Evolutionary conservation across 768 basidiomycete species (phyloP).

Genomic region (Boletus patriciae): DNA sequence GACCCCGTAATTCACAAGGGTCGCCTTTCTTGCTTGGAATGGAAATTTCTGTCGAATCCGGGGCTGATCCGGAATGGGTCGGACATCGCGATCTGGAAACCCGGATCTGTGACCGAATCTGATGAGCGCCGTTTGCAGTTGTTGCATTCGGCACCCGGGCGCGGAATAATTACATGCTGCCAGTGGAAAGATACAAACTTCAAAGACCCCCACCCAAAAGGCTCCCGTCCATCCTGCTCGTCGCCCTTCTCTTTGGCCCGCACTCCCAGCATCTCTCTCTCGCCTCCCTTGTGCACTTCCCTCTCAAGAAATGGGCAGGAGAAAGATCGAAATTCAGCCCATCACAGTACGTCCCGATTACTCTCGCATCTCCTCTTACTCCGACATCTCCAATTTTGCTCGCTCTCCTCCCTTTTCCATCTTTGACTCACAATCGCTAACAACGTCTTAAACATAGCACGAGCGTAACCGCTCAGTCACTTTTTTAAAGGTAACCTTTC

Average conservation of each 20-base stretch:
- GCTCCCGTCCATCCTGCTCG: slow-evolving; percentile 30
- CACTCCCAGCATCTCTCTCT: slow-evolving; percentile 24
- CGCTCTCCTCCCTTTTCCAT: slow-evolving; percentile 24
- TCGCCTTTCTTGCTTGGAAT: background rate
- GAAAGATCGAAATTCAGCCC: slow-evolving; percentile 83
- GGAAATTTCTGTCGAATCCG: slow-evolving; percentile 22
- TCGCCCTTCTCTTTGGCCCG: slow-evolving; percentile 17
- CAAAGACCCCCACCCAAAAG: slow-evolving; percentile 34
- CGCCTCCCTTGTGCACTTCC: background rate
- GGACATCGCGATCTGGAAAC: slow-evolving; percentile 19
- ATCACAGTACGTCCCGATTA: slow-evolving; percentile 58
- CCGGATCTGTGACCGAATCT: slow-evolving; percentile 33
- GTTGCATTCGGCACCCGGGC: slow-evolving; percentile 40
- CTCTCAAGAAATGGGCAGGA: slow-evolving; percentile 55
- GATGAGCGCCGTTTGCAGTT: slow-evolving; percentile 38
- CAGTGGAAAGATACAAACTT: slow-evolving; percentile 36
- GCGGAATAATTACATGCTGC: slow-evolving; percentile 40
- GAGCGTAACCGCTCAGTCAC: slow-evolving; percentile 90
- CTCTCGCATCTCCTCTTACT: slow-evolving; percentile 17
- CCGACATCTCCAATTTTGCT: slow-evolving; percentile 33
- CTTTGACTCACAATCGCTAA: slow-evolving; percentile 35
- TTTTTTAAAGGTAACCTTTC: slow-evolving; percentile 75
- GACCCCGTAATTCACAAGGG: slow-evolving; percentile 15
- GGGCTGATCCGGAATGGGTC: slow-evolving; percentile 26
- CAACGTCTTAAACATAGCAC: slow-evolving; percentile 62